phyloP scores from a whole-genome alignment of 1,139 yeast species.

The Hyphopichia wangnamkhiaoensis region DNA sequence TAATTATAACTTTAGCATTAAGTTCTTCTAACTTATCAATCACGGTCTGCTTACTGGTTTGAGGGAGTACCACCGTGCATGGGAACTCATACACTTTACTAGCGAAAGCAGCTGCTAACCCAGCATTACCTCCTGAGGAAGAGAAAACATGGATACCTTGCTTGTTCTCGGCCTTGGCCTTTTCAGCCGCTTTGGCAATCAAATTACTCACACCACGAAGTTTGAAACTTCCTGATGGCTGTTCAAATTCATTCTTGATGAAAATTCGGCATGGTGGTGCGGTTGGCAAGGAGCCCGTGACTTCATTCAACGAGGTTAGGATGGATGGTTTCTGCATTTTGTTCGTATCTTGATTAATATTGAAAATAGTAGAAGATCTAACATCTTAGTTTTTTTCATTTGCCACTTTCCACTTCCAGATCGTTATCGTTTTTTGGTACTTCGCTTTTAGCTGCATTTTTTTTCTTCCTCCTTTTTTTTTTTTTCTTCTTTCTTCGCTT shows the following conservation, averaged over 20 bases:
- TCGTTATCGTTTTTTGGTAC: too few relatives aligned
- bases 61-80: slow-evolving; percentile 71
- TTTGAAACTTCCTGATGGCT: slow-evolving; percentile 75
- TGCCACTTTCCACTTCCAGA: too few relatives aligned
- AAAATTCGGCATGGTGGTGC: slow-evolving; percentile 49
- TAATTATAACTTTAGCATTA: slow-evolving; percentile 56
- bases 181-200: slow-evolving; percentile 29
- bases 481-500: too few relatives aligned
- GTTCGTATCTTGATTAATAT: too few relatives aligned
- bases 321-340: slow-evolving; percentile 26
- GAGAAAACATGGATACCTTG: slow-evolving; percentile 51
- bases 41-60: slow-evolving; percentile 36
- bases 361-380: too few relatives aligned
- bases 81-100: slow-evolving; percentile 44
- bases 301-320: slow-evolving; percentile 45
- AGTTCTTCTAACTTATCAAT: slow-evolving; percentile 33
- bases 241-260: slow-evolving; percentile 64
- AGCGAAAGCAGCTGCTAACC: slow-evolving; percentile 71
- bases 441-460: too few relatives aligned
- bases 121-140: slow-evolving; percentile 81
- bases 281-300: slow-evolving; percentile 28
- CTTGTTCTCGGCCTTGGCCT: slow-evolving; percentile 20
- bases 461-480: too few relatives aligned
- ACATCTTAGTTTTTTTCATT: too few relatives aligned
- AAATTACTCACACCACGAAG: slow-evolving; percentile 63